Base-by-base conservation (phyloP, 768 basidiomycete species). In the Postia placenta region DNA sequence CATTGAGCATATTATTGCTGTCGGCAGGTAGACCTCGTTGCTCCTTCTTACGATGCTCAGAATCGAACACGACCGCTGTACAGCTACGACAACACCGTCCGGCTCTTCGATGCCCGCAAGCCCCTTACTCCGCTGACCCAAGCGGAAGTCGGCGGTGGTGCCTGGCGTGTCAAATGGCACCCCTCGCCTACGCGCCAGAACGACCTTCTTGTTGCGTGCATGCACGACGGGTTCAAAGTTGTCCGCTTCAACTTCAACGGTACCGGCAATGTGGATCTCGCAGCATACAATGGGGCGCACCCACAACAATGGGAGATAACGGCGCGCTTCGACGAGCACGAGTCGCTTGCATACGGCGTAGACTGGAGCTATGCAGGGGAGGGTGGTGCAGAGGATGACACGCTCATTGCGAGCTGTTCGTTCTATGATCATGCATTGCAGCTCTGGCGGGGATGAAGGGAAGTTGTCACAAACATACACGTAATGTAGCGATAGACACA, bases 141-240 rank as follows among this genome's bases (percentile, higher is more conserved):
- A 42, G 78, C 76, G 22, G 75, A 85, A 49, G 82, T 91, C 2
- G 92, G 91, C 11, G 96, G 96, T 11, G 96, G 96, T 2, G 88
- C 82, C 11, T 99, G 96, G 96, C 79, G 96, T 15, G 83, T 92
- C 50, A 93, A 95, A 65, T 99, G 93, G 92, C 92, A 98, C 66
- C 92, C 94, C 5, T 78, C 76, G 4, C 54, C 73, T 2, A 56
- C 60, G n/a, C 76, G 92, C 39, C 77, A 74, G 53, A 59, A 76
- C 30, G 88, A 94, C 59, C 73, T 98, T 1, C 76, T 97, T 17
- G 81, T 92, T n/a, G 96, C 94, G 0, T 92, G 89, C 61, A 99
- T 98, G 96, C 94, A 95, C 61, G 92, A 92, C 54, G 94, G 95
- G 9, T 94, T 92, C 76, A 96, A 96, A 62, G 73, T 95, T 5